A percentile compares a stretch with the other conserved stretches of the same genome.
These are phyloP conservation scores for Barnettozyma pratensis DNA, from an alignment of 805 yeast genomes.

Conservation along the genomic window DNA sequence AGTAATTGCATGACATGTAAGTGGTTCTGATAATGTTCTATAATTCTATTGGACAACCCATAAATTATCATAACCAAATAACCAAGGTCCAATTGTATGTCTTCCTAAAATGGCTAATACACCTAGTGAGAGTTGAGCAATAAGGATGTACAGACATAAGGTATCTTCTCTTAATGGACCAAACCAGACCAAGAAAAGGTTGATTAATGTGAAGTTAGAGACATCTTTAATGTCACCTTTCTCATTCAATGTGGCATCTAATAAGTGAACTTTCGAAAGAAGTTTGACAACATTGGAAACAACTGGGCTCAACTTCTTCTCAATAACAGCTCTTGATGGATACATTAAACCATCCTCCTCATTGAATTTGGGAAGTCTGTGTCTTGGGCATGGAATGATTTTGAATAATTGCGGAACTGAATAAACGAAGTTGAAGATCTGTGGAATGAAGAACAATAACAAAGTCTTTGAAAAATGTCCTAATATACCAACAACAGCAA, in stretches of 20 bases:
- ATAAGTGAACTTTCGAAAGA: constrained; percentile 45
- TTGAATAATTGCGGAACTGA: constrained; percentile 90
- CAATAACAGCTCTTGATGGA: constrained; percentile 55
- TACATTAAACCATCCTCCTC: constrained; percentile 64
- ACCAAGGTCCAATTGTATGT: constrained; percentile 78
- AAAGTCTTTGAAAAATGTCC: constrained; percentile 96
- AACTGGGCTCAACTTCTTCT: constrained; percentile 28
- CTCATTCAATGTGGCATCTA: constrained; percentile 36
- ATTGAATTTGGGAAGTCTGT: constrained; percentile 80
- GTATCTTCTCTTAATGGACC: constrained; percentile 89
- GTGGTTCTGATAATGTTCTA: not conserved
- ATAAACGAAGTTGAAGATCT: constrained; percentile 82
- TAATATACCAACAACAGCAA: constrained; percentile 91
- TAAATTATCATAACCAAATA: constrained; percentile 87
- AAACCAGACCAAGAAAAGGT: constrained; percentile 72
- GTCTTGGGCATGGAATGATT: constrained; percentile 91
- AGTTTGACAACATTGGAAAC: constrained; percentile 35
- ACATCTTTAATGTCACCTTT: constrained; percentile 21
- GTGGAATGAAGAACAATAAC: constrained; percentile 82
- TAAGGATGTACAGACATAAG: constrained; percentile 56
- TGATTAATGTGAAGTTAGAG: constrained; percentile 79
- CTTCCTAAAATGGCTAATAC: constrained; percentile 61
- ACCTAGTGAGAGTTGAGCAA: constrained; percentile 63
- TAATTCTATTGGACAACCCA: constrained; percentile 28
- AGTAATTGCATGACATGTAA: not conserved